Conservation (phyloP, 192 early-diverging fungal species). For the Umbelopsis vinacea region DNA sequence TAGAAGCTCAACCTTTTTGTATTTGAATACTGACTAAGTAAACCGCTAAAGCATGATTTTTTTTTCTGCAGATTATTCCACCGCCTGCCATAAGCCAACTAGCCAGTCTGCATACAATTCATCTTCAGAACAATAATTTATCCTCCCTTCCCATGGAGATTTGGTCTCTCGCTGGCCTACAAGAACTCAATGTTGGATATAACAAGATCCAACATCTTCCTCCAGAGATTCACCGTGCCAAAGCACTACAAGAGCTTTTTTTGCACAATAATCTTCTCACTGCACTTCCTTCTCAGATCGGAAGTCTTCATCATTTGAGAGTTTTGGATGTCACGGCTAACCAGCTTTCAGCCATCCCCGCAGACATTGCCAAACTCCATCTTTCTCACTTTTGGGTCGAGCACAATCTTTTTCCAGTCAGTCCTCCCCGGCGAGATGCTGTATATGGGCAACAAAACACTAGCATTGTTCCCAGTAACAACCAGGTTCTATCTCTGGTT, state of each 20-base stretch:
- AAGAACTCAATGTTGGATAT: conserved; percentile 40
- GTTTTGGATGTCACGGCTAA: conserved; percentile 43
- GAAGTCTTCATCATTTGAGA: conserved; percentile 20
- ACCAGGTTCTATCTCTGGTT: neutral
- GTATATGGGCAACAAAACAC: neutral
- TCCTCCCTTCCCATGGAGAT: conserved; percentile 30
- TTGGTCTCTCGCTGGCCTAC: conserved; percentile 34
- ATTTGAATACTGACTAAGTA: neutral
- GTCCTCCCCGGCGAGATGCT: neutral
- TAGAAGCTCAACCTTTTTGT: neutral
- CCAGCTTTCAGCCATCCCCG: conserved; percentile 33
- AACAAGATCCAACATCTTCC: conserved; percentile 38
- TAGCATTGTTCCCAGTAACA: neutral
- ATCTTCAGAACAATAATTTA: conserved; percentile 40
- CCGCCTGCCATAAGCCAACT: conserved; percentile 40
- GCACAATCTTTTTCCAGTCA: conserved; percentile 28
- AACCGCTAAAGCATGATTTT: neutral
- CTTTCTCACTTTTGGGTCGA: conserved; percentile 30
- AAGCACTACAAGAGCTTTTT: conserved; percentile 33
- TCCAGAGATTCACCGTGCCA: conserved; percentile 30
- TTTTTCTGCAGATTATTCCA: conserved; percentile 35
- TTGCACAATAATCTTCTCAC: conserved; percentile 39
- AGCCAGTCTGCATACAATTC: conserved; percentile 27
- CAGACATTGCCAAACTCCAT: conserved; percentile 22
- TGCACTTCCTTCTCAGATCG: conserved; percentile 37